Base-by-base conservation (phyloP, 2,329 filamentous ascomycete genomes). In the Ceratocystis lukuohia region DNA sequence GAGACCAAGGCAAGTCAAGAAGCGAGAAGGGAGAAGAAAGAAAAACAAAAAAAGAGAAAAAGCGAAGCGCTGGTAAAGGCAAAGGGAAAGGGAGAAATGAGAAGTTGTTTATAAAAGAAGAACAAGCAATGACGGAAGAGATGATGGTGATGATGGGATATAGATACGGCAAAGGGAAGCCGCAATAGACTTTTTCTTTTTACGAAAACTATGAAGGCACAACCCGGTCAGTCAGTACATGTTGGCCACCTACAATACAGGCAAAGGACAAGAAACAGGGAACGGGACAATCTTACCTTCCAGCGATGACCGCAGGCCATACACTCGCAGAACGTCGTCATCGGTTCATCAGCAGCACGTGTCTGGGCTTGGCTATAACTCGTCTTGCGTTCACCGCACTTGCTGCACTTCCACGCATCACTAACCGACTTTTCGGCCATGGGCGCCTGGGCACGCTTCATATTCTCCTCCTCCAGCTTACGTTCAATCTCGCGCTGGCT, bases 311-410 rank as follows among this genome's bases (percentile, higher is more conserved):
- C 86, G 72, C 86, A 88, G 69, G 83, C 80, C 73, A 84, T 84
- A 73, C 86, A 88, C 74, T 87, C 84, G 77, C 86, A 88, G 75
- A 88, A 88, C 45, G 86, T 88, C 69, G 86, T 88, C 86, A 88
- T 88, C 70, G 93, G 93, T 78, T 97, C 94, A 83, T 99, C 94
- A 70, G 94, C 94, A 78, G 85, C 89, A 70, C 94, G 84, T 17
- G 94, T 99, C 80, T 99, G 94, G 3, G 94, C 94, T 78, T 99
- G 94, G 62, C 85, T 91, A 77, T 99, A 99, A 76, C 88, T 91
- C 74, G 97, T 94, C 80, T 91, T 92, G 80, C 89, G 92, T 82
- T 96, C 83, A 72, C 89, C 89, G 78, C 94, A 99, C 76, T 91
- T 92, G 73, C 91, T 85, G 78, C 94, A 99, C 77, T 90, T 87